Conservation (phyloP, 441 rosid species). For the Populus hybrid region DNA sequence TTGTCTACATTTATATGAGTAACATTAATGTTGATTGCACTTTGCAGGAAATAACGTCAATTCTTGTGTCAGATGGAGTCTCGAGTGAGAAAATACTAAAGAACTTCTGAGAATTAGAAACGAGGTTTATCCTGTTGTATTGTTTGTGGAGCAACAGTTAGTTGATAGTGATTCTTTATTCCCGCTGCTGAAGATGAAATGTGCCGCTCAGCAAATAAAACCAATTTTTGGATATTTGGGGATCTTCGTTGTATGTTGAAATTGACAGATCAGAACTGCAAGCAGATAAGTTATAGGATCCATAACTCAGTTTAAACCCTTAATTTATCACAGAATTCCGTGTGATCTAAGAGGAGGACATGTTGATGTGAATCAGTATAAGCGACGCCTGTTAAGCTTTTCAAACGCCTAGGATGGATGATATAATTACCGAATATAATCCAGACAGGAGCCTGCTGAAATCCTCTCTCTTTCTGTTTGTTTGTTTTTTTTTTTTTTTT, state of each 20-base stretch:
- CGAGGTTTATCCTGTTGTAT: slow-evolving; percentile 31
- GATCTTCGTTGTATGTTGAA: slow-evolving; percentile 6
- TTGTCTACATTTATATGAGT: background rate
- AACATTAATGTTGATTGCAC: slow-evolving; percentile 1
- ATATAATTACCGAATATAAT: background rate
- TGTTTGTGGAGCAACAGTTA: slow-evolving; percentile 17
- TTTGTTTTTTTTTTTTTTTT: too few species aligned
- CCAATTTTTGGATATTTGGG: slow-evolving; percentile 25
- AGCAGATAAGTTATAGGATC: slow-evolving; percentile 3
- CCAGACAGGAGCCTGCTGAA: background rate
- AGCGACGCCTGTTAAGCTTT: background rate
- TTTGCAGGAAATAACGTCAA: slow-evolving; percentile 82
- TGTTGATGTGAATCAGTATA: background rate
- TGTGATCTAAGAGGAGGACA: background rate
- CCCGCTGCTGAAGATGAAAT: slow-evolving; percentile 23
- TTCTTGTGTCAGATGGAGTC: slow-evolving; percentile 75
- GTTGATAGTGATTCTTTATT: slow-evolving; percentile 30
- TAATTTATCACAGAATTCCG: background rate
- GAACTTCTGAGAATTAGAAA: slow-evolving; percentile 59
- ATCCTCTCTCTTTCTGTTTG: too few species aligned
- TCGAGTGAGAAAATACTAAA: slow-evolving; percentile 69
- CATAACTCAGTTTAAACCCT: background rate
- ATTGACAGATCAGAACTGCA: background rate
- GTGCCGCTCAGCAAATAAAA: slow-evolving; percentile 28
- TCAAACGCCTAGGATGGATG: background rate